Base-by-base conservation (phyloP, 2,329 filamentous ascomycete species). In the Trichoderma afroharzianum region DNA sequence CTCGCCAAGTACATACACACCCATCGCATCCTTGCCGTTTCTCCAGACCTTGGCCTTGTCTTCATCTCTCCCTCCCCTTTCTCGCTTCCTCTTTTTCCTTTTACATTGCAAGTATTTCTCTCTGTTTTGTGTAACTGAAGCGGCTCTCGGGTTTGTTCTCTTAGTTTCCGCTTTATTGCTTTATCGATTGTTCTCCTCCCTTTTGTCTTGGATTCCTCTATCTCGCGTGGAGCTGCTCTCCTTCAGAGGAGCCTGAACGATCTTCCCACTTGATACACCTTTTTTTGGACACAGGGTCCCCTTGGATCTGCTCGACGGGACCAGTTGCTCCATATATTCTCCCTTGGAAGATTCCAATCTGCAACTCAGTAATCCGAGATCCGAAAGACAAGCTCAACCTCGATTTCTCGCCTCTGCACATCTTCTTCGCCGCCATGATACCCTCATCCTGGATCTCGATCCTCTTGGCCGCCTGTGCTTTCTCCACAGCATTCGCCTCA, bases 371-470 rank as follows among this genome's bases (percentile, higher is more conserved):
- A 18, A 28, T 58, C 63, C 50, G 21, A 39, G 32, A 26, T 39
- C 18, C 24, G 15, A 58, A 18, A 3, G 3, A 12, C 32, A 4
- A 33, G 2, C 47, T 6, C 47, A 12, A 53, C n/a, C 47, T 53
- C 47, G 47, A 53, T 6, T 24, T 24, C 21, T 53, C 47, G 18
- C 43, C 39, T 64, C 43, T 12, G 7, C 39, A 53, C 62, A 24
- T 24, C 32, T 6, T 33, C 21, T 12, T 36, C 50, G 66, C 43
- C 30, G 28, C 21, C 61, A 72, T 70, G 68, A 71, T 62, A 62
- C 39, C 68, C 36, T 63, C 70, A 68, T 71, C 71, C n/a, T 53
- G 66, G 59, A 50, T 59, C 3, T 71, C 68, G 50, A 36, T 72
- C 21, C 57, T 66, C 61, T 24, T 72, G 28, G 39, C 61, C 15